A percentile compares a stretch with the other conserved stretches of the same genome.
Evolutionary conservation across 129 eudicot genomes (phyloP).

Genomic region (Lonicera japonica): DNA sequence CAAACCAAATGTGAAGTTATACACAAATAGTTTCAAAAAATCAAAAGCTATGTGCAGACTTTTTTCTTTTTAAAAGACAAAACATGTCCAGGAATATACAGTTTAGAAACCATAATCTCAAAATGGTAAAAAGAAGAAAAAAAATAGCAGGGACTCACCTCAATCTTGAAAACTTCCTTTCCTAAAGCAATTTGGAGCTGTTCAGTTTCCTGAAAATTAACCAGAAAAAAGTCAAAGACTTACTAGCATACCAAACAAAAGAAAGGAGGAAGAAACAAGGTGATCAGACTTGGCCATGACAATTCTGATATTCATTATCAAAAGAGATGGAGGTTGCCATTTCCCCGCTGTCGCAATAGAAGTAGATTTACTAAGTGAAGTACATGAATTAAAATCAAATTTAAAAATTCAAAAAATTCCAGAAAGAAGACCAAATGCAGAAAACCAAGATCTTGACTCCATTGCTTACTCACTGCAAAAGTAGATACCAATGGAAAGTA

Average conservation of each 20-base stretch:
- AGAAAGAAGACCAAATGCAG: background rate
- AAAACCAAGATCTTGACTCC: background rate
- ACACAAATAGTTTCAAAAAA: background rate
- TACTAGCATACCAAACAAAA: too few relatives aligned
- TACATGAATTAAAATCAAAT: background rate
- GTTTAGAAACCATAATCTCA: background rate
- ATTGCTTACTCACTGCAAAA: background rate
- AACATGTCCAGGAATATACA: background rate
- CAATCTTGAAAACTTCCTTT: slow-evolving; percentile 53
- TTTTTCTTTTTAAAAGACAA: background rate
- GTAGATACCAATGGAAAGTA: background rate
- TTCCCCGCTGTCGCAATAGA: too few relatives aligned
- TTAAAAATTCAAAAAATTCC: background rate
- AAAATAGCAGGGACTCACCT: slow-evolving; percentile 42
- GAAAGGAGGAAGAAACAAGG: background rate
- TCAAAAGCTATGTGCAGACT: background rate
- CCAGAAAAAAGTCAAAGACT: background rate
- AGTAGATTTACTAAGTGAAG: too few relatives aligned
- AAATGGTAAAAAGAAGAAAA: background rate
- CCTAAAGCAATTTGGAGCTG: slow-evolving; percentile 61
- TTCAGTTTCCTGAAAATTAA: slow-evolving; percentile 62
- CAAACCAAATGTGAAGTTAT: background rate
- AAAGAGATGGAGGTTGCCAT: too few relatives aligned
- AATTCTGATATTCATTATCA: background rate
- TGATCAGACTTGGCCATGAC: background rate